A percentile compares a stretch with the other conserved stretches of the same genome.
These are phyloP conservation scores for Ascochyta viciae-villosae DNA, from an alignment of 2,329 filamentous ascomycete species.

Conservation along the genomic window DNA sequence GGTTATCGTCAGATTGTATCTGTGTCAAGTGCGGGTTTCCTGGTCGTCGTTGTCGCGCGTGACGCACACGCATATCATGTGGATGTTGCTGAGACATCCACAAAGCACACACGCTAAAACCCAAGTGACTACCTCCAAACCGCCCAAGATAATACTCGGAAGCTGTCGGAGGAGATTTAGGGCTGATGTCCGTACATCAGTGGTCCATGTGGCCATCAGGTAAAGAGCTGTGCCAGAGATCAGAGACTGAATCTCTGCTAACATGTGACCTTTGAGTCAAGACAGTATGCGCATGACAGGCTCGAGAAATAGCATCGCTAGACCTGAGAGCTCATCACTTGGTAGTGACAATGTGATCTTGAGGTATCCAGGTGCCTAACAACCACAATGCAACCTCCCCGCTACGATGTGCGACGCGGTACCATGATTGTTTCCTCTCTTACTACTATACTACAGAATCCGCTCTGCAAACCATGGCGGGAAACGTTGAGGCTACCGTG, in stretches of 20 bases:
- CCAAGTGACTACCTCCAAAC: neutral
- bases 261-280: slow-evolving; percentile 3
- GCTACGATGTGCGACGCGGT: neutral
- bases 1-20: neutral
- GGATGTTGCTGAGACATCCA: neutral
- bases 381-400: neutral
- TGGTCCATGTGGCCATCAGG: neutral
- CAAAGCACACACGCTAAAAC: neutral
- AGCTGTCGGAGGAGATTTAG: neutral
- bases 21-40: neutral
- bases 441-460: neutral
- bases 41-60: neutral
- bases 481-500: neutral
- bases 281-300: slow-evolving; percentile 12
- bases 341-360: slow-evolving; percentile 2
- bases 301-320: neutral
- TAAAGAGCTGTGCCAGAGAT: neutral
- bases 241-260: neutral
- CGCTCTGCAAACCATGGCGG: neutral
- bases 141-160: neutral
- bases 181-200: too few species aligned
- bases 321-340: neutral
- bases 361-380: neutral
- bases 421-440: neutral
- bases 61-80: neutral